A percentile compares a stretch with the other conserved stretches of the same genome.
These are phyloP conservation scores for Tricladium varicosporioides DNA, from an alignment of 2,329 filamentous ascomycete species.

Conservation along the genomic window DNA sequence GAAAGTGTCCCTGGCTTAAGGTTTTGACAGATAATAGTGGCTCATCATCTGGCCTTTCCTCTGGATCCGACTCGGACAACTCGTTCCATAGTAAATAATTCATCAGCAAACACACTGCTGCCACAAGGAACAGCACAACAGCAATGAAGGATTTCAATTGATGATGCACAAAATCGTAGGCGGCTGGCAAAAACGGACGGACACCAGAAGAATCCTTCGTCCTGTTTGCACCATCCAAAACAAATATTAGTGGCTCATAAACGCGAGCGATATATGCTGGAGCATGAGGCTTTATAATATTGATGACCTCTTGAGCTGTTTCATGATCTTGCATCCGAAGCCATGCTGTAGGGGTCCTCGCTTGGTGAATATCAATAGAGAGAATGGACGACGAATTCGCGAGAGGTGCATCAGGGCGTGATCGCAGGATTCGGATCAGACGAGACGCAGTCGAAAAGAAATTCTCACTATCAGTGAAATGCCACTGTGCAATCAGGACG, in stretches of 20 bases:
- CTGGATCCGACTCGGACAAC: slow-evolving; percentile 44
- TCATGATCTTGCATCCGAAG: slow-evolving; percentile 75
- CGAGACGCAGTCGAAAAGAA: slow-evolving; percentile 38
- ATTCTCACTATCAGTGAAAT: slow-evolving; percentile 66
- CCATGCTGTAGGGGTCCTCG: slow-evolving; percentile 74
- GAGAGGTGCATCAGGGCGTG: slow-evolving; percentile 10
- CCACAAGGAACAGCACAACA: slow-evolving; percentile 60
- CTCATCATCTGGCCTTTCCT: slow-evolving; percentile 42
- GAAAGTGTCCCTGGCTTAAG: slow-evolving; percentile 59
- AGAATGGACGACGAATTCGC: slow-evolving; percentile 38
- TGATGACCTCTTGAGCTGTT: slow-evolving; percentile 73
- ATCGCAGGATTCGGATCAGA: slow-evolving; percentile 31
- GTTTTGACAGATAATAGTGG: slow-evolving; percentile 59
- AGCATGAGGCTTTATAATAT: slow-evolving; percentile 68
- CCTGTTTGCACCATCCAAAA: slow-evolving; percentile 66
- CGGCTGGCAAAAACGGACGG: slow-evolving; percentile 51
- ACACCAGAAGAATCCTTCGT: slow-evolving; percentile 46
- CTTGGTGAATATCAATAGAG: slow-evolving; percentile 66
- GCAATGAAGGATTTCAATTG: slow-evolving; percentile 59
- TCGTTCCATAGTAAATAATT: slow-evolving; percentile 70
- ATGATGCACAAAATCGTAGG: slow-evolving; percentile 67
- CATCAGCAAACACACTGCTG: slow-evolving; percentile 67
- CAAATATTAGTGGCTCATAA: slow-evolving; percentile 72
- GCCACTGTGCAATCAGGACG: slow-evolving; percentile 71
- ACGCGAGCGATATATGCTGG: slow-evolving; percentile 72